Evolutionary conservation across 106 monocot genomes (phyloP), one percentile per base, ranked within the genome.

Genomic region (Alisma plantagoaquatica): DNA sequence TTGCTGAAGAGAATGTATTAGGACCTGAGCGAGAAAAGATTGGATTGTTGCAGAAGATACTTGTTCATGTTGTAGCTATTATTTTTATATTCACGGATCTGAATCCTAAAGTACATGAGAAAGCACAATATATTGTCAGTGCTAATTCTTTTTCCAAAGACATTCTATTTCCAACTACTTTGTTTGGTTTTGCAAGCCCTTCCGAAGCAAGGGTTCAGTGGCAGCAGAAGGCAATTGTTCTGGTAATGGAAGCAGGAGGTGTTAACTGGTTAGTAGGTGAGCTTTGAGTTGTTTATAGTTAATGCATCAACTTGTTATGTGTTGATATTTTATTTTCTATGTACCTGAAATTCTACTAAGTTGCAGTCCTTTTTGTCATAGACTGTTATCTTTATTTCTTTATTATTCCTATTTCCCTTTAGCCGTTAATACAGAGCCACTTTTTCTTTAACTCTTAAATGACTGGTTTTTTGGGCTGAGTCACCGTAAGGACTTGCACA

Each of bases 231-330:
- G 76, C 96, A 32, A 59, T 81, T 62, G 56, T 82, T 45, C 58
- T 84, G 49, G 76, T 96, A n/a, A 81, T 89, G 96, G 96, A 96
- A 78, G 72, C 96, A 43, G 96, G 96, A 61, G 96, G 96, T 43
- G 70, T 96, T 51, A 96, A 96, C 63, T 96, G 96, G 96, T 67
- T 96, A 80, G 88, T 88, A 81, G 96, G 96, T 96, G 83, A 81
- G 80, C 53, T 79, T 73, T 69, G 73, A 63, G 15, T 26, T 42
- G 46, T 19, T 44, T 35, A 28, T 56, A n/a, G n/a, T n/a, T n/a
- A n/a, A n/a, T n/a, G 52, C 42, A 27, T n/a, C n/a, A n/a, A n/a
- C n/a, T n/a, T n/a, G n/a, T n/a, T n/a, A n/a, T n/a, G n/a, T n/a
- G n/a, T n/a, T n/a, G n/a, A n/a, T n/a, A n/a, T n/a, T n/a, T n/a